Percentiles rank a stretch among this genome's conserved stretches.
Evolutionary conservation across 2,329 filamentous ascomycete species (phyloP).

Genomic region (Epicoccum sorghinum): DNA sequence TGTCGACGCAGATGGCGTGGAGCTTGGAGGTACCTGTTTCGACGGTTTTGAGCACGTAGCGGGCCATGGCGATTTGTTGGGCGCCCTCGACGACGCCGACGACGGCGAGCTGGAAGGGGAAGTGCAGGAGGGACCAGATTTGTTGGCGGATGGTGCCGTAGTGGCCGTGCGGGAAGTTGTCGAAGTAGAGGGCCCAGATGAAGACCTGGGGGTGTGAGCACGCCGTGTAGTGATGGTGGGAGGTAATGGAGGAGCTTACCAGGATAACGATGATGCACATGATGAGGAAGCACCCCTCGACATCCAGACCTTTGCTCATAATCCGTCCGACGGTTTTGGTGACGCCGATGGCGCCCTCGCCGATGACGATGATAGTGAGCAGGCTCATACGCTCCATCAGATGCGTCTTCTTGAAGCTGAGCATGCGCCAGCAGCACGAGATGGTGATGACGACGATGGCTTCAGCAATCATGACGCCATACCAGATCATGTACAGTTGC

Average conservation of each 20-base stretch:
- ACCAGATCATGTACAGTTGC: conserved; percentile 45
- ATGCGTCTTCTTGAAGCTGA: conserved; percentile 68
- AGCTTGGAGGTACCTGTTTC: conserved; percentile 49
- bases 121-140: conserved; percentile 63
- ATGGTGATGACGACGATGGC: conserved; percentile 58
- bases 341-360: conserved; percentile 69
- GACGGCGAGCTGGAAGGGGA: conserved; percentile 68
- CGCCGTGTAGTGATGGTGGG: too few species aligned
- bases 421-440: conserved; percentile 61
- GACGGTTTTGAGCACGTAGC: conserved; percentile 54
- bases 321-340: conserved; percentile 57
- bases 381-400: conserved; percentile 68
- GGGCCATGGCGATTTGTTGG: conserved; percentile 61
- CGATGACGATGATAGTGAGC: conserved; percentile 69
- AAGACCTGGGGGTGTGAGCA: conserved; percentile 49
- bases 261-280: conserved; percentile 46
- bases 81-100: conserved; percentile 68
- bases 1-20: conserved; percentile 42
- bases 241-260: conserved; percentile 23
- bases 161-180: conserved; percentile 58
- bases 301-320: conserved; percentile 46
- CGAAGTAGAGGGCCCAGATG: conserved; percentile 68
- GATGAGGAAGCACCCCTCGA: conserved; percentile 43
- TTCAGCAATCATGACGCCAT: conserved; percentile 58
- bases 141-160: conserved; percentile 64